phyloP scores from a whole-genome alignment of 1,284 basidiomycete genomes.

The Leccinum fallax region DNA sequence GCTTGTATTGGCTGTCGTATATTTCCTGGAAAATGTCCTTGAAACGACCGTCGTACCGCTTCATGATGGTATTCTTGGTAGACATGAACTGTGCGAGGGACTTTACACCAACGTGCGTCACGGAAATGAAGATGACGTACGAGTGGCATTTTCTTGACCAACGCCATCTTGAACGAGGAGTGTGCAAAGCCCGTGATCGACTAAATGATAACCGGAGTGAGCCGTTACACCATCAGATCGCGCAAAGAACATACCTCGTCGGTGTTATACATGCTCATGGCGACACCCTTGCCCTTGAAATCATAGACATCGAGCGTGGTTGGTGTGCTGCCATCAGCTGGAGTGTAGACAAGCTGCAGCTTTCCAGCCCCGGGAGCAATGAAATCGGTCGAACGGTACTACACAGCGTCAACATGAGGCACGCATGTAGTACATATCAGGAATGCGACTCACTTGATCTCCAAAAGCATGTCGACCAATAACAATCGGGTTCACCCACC shows the following conservation, averaged over 20 bases:
- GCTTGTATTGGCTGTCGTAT: conserved; percentile 85
- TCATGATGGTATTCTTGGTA: conserved; percentile 97
- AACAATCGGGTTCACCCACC: conserved; percentile 96
- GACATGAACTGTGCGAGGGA: conserved; percentile 76
- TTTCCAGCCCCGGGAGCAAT: conserved; percentile 88
- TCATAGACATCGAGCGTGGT: conserved; percentile 84
- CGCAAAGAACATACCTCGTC: conserved; percentile 61
- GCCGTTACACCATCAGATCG: background rate
- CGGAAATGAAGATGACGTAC: conserved; percentile 42
- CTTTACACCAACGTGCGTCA: background rate
- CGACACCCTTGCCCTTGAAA: conserved; percentile 88
- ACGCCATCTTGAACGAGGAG: conserved; percentile 98
- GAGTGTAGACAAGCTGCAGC: conserved; percentile 86
- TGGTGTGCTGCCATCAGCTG: conserved; percentile 65
- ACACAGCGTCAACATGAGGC: conserved; percentile 9
- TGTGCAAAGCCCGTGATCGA: conserved; percentile 96
- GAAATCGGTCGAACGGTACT: conserved; percentile 92
- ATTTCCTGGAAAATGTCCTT: conserved; percentile 99
- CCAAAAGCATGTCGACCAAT: conserved; percentile 97
- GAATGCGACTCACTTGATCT: conserved; percentile 68
- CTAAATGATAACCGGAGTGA: conserved; percentile 39
- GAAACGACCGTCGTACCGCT: conserved; percentile 97
- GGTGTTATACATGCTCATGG: conserved; percentile 95
- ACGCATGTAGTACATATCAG: conserved; percentile 6
- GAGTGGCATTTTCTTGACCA: conserved; percentile 91